phyloP scores from a whole-genome alignment of 805 yeast species.

The Hagleromyces aurorensis region DNA sequence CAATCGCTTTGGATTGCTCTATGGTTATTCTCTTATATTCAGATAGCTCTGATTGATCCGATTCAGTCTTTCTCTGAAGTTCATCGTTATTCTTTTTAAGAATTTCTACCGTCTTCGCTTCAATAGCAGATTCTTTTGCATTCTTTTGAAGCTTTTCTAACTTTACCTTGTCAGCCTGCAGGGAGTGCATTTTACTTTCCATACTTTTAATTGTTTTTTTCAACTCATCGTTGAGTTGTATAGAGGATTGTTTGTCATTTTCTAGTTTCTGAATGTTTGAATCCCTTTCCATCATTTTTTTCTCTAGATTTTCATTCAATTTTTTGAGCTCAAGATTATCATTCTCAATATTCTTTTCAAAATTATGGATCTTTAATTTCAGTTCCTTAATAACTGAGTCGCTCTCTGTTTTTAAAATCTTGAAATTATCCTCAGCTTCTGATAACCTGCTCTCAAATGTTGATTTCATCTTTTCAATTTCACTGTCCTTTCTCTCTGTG shows the following conservation, averaged over 20 bases:
- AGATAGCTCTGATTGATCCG: neutral
- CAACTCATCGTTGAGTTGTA: no score
- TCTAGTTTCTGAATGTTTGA: slow-evolving; percentile 3
- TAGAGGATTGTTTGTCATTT: no score
- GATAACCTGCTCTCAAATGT: slow-evolving; percentile 9
- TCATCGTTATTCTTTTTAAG: slow-evolving; percentile 1
- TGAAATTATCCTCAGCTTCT: slow-evolving; percentile 1
- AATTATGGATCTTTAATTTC: slow-evolving; percentile 6
- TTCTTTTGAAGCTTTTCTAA: no score
- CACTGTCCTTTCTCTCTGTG: slow-evolving; percentile 5
- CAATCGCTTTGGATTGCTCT: slow-evolving; percentile 1
- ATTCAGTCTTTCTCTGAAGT: slow-evolving; percentile 1
- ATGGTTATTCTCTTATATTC: slow-evolving; percentile 1
- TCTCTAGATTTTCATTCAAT: slow-evolving; percentile 2
- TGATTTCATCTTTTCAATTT: slow-evolving; percentile 15
- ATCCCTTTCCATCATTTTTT: slow-evolving; percentile 3
- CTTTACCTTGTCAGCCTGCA: no score
- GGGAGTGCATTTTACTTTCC: no score
- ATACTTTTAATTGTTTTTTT: neutral
- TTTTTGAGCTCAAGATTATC: slow-evolving; percentile 2
- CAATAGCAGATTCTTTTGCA: no score
- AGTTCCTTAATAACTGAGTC: slow-evolving; percentile 4
- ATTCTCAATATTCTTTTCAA: slow-evolving; percentile 6
- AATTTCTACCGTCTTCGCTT: neutral
- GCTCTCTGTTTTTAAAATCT: slow-evolving; percentile 4